These are phyloP conservation scores for Alternaria angustiovoidea DNA, from an alignment of 2,329 filamentous ascomycete genomes.

Conservation along the genomic window DNA sequence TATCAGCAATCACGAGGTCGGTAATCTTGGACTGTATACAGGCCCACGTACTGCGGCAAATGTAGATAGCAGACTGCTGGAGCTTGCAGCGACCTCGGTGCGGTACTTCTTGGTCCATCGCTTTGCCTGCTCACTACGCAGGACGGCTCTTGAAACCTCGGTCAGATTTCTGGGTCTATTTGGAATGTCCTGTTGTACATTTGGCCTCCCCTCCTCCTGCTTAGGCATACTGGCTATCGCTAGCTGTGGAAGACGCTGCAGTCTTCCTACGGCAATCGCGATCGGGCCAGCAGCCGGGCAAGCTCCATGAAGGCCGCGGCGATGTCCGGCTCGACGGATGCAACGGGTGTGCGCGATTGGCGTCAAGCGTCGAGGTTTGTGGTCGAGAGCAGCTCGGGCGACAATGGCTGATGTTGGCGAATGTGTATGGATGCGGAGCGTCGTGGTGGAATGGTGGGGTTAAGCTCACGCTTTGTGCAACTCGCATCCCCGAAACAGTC, in stretches of 20 bases:
- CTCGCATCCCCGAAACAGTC: constrained; percentile 27
- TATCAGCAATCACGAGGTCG: constrained; percentile 26
- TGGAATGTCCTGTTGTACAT: constrained; percentile 30
- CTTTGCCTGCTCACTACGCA: constrained; percentile 55
- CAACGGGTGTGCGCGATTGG: constrained; percentile 20
- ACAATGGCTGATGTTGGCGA: constrained; percentile 40
- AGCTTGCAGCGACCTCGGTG: constrained; percentile 80
- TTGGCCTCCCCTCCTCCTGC: constrained; percentile 34
- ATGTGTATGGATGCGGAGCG: constrained; percentile 26
- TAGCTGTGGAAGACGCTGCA: constrained; percentile 60
- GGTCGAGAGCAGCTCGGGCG: constrained; percentile 24
- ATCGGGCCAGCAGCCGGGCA: constrained; percentile 61
- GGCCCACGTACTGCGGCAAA: constrained; percentile 66
- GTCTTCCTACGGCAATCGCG: constrained; percentile 69
- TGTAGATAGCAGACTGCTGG: constrained; percentile 80
- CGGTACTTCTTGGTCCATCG: constrained; percentile 77
- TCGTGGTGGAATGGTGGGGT: constrained; percentile 50
- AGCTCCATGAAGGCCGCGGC: constrained; percentile 62
- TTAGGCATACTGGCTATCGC: constrained; percentile 57
- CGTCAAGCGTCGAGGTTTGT: constrained; percentile 10
- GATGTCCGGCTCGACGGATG: constrained; percentile 28
- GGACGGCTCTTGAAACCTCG: constrained; percentile 43
- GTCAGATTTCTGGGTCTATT: constrained; percentile 51
- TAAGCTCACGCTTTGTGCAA: constrained; percentile 40
- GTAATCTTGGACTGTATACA: background rate